Percentiles rank a stretch among this genome's conserved stretches.
phyloP scores from a whole-genome alignment of 106 monocot genomes.

The Dendrobium huoshanense region DNA sequence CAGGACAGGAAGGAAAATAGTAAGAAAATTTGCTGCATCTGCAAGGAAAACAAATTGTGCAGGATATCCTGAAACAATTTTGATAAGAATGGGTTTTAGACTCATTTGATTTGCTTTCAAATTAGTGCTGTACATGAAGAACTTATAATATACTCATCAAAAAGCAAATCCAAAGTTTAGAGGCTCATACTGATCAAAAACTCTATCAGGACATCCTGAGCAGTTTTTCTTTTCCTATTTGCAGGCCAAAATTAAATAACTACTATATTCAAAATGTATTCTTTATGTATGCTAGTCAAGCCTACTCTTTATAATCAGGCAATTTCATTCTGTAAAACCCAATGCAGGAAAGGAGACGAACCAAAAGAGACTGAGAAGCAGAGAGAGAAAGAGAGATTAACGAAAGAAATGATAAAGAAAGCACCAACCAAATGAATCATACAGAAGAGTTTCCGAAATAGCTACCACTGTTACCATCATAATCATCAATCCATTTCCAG shows the following conservation, averaged over 20 bases:
- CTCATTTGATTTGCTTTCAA: too few species aligned
- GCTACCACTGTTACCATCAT: background rate
- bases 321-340: background rate
- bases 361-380: background rate
- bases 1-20: background rate
- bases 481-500: conserved; percentile 69
- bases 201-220: too few species aligned
- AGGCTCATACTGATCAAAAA: too few species aligned
- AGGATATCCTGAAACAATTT: too few species aligned
- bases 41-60: background rate
- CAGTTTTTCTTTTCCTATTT: background rate
- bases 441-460: background rate
- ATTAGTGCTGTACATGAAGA: too few species aligned
- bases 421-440: background rate
- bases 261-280: too few species aligned
- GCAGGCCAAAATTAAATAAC: background rate
- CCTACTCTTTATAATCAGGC: background rate
- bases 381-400: background rate
- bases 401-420: background rate
- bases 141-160: too few species aligned
- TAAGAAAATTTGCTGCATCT: background rate
- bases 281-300: background rate
- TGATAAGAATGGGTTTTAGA: too few species aligned
- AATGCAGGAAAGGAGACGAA: background rate
- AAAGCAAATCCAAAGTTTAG: too few species aligned